Conservation (phyloP, 345 rosid genomes). For the Litchi chinensis region DNA sequence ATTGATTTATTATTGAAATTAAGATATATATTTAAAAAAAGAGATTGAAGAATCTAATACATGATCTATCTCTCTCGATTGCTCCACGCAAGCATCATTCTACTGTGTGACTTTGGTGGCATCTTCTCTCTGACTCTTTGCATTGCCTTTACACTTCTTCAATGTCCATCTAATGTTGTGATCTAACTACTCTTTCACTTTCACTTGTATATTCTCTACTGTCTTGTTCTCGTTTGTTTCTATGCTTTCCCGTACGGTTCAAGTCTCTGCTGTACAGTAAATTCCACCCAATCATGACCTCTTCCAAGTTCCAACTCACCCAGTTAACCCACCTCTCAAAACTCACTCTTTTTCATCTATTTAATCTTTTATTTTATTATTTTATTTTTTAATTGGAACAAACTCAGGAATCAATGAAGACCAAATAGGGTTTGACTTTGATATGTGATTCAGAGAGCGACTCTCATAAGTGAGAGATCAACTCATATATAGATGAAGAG, state of each 20-base stretch:
- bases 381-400: too few species aligned
- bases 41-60: slow-evolving; percentile 22
- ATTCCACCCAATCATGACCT: slow-evolving; percentile 34
- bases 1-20: background rate
- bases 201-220: background rate
- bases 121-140: slow-evolving; percentile 24
- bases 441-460: too few species aligned
- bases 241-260: slow-evolving; percentile 17
- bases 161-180: too few species aligned
- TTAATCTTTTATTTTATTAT: too few species aligned
- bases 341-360: background rate
- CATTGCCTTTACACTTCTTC: slow-evolving; percentile 22
- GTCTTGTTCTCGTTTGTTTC: slow-evolving; percentile 30
- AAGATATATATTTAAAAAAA: background rate
- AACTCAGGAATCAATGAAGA: too few species aligned
- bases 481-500: too few species aligned
- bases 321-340: too few species aligned
- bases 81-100: slow-evolving; percentile 60
- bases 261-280: slow-evolving; percentile 24
- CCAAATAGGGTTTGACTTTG: too few species aligned
- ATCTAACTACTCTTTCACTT: background rate
- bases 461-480: too few species aligned
- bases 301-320: background rate
- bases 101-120: slow-evolving; percentile 27
- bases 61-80: slow-evolving; percentile 19